Conservation (phyloP, 768 basidiomycete genomes). For the Tylopilus sp. region DNA sequence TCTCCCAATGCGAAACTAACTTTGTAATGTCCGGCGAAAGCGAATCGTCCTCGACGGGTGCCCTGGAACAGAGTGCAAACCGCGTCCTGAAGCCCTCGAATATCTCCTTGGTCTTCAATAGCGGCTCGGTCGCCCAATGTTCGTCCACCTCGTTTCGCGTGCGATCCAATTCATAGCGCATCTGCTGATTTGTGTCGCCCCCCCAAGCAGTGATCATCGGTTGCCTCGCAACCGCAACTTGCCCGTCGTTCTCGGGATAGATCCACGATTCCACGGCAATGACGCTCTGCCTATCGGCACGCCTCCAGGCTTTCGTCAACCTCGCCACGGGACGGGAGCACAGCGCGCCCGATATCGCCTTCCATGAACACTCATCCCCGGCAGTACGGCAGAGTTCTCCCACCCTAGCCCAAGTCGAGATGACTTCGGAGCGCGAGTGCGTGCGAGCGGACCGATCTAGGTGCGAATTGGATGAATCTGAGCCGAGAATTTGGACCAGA, state of each 20-base stretch:
- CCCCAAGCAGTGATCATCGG: conserved; percentile 67
- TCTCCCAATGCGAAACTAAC: conserved; percentile 58
- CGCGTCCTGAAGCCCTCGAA: conserved; percentile 52
- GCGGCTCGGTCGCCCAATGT: conserved; percentile 39
- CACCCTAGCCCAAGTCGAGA: conserved; percentile 68
- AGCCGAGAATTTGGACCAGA: conserved; percentile 65
- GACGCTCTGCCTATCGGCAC: conserved; percentile 59
- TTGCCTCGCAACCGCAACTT: conserved; percentile 29
- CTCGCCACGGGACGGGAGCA: conserved; percentile 74
- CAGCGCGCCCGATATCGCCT: conserved; percentile 65
- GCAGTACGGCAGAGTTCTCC: conserved; percentile 68
- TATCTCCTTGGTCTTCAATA: conserved; percentile 40
- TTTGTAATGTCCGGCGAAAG: conserved; percentile 44
- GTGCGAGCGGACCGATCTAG: conserved; percentile 50
- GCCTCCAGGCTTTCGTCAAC: conserved; percentile 76
- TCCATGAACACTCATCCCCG: conserved; percentile 81
- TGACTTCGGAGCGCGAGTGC: conserved; percentile 69
- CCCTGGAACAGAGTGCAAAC: conserved; percentile 51
- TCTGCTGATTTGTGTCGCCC: conserved; percentile 48
- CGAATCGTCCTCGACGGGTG: conserved; percentile 36
- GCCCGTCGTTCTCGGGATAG: conserved; percentile 38
- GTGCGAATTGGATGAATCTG: conserved; percentile 42
- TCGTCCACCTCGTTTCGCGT: conserved; percentile 46
- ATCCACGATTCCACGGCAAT: conserved; percentile 68
- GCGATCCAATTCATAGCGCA: conserved; percentile 45